Evolutionary conservation across 208 protist genomes (phyloP).

Genomic region (Leishmania gerbilli): DNA sequence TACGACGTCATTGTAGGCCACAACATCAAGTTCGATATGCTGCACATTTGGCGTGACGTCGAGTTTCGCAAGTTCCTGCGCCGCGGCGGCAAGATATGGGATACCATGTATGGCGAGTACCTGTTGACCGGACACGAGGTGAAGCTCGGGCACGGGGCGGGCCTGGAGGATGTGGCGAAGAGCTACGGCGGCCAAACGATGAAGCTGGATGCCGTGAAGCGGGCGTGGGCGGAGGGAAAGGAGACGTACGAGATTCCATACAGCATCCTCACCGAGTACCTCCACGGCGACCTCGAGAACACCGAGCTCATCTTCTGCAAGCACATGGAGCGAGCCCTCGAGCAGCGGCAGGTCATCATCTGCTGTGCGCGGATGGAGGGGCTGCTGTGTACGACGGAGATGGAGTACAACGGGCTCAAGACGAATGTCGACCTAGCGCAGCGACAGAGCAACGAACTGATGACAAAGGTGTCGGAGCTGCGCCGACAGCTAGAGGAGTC

Average conservation of each 20-base stretch:
- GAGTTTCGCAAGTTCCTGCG: constrained; percentile 85
- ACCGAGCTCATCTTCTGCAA: constrained; percentile 93
- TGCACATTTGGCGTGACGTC: constrained; percentile 87
- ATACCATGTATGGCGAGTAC: constrained; percentile 95
- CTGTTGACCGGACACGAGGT: constrained; percentile 88
- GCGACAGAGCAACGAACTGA: constrained; percentile 79
- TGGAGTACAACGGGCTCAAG: constrained; percentile 94
- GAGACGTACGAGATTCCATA: constrained; percentile 92
- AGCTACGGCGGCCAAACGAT: constrained; percentile 88
- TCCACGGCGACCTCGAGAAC: constrained; percentile 91
- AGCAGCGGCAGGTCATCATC: constrained; percentile 84
- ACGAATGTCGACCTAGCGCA: constrained; percentile 88
- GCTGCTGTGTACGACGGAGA: constrained; percentile 91
- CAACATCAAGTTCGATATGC: constrained; percentile 94
- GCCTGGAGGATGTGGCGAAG: constrained; percentile 89
- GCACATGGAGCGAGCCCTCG: constrained; percentile 83
- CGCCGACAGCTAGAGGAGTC: constrained; percentile 64
- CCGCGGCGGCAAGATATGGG: constrained; percentile 90
- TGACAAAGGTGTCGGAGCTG: constrained; percentile 66
- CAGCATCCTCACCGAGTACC: constrained; percentile 81
- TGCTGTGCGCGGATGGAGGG: constrained; percentile 89
- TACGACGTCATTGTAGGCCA: constrained; percentile 93
- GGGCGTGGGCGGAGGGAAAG: constrained; percentile 88
- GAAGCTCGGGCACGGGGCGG: constrained; percentile 78
- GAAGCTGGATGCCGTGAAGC: constrained; percentile 92